Percentiles rank a stretch among this genome's conserved stretches.
Evolutionary conservation across 495 filamentous ascomycete species (phyloP).

Genomic region (Aspergillus olivimuriae): DNA sequence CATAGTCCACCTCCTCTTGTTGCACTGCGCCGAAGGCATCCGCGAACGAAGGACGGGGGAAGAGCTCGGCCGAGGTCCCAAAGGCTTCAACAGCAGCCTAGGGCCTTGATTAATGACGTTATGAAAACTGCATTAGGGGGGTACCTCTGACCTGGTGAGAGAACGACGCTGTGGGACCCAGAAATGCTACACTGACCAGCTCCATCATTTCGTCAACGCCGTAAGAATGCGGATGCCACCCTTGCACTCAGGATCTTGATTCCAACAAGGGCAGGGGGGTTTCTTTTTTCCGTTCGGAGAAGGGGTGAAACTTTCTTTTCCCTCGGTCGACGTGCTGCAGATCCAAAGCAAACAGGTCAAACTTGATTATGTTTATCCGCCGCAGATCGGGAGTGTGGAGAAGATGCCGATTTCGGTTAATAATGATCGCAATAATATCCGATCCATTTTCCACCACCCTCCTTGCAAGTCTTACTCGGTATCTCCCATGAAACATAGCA

Average conservation of each 20-base stretch:
- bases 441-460: no score
- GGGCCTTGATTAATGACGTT: conserved; percentile 10
- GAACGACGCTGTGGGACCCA: conserved; percentile 81
- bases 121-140: conserved; percentile 3
- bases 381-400: no score
- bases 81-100: conserved; percentile 67
- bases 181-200: conserved; percentile 56
- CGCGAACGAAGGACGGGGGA: conserved; percentile 51
- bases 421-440: no score
- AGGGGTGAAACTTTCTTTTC: conserved; percentile 1
- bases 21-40: conserved; percentile 81
- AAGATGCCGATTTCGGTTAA: no score
- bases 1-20: conserved; percentile 50
- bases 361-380: conserved; percentile 11
- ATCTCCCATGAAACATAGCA: no score
- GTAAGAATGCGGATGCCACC: not conserved
- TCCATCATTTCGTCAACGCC: conserved; percentile 8
- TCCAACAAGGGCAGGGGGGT: no score
- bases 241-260: no score
- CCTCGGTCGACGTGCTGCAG: not conserved
- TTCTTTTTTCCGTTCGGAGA: no score
- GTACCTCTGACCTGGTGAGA: conserved; percentile 74
- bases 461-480: no score
- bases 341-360: conserved; percentile 30
- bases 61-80: conserved; percentile 43